Evolutionary conservation across 179 eudicot genomes (phyloP).

Genomic region (Vitellaria paradoxa): DNA sequence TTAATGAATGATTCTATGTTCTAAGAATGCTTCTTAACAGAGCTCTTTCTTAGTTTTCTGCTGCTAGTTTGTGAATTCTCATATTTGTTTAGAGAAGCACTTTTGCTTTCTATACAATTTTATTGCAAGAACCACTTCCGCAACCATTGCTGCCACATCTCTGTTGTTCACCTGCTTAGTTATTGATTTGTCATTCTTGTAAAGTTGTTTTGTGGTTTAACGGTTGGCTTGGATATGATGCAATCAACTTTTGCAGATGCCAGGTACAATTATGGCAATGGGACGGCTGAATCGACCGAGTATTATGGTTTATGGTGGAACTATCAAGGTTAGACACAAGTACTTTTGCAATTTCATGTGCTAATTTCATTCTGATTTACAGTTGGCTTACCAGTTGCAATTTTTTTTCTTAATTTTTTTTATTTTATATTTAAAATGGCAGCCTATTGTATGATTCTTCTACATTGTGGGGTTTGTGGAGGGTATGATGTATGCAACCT

Average conservation of each 20-base stretch:
- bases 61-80: not conserved
- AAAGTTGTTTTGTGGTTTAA: not conserved
- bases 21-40: too few species aligned
- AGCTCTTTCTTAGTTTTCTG: not conserved
- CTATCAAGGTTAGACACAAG: slow-evolving; percentile 62
- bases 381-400: too few species aligned
- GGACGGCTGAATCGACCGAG: slow-evolving; percentile 95
- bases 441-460: too few species aligned
- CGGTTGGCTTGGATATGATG: slow-evolving; percentile 2
- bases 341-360: not conserved
- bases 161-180: not conserved
- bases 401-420: too few species aligned
- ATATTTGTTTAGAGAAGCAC: not conserved
- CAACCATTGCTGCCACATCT: not conserved
- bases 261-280: slow-evolving; percentile 99
- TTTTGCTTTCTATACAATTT: not conserved
- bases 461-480: too few species aligned
- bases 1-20: too few species aligned
- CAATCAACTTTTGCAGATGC: slow-evolving; percentile 62
- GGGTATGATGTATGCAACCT: too few species aligned
- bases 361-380: not conserved
- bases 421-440: too few species aligned
- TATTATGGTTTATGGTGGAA: slow-evolving; percentile 95
- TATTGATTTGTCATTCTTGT: not conserved
- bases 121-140: not conserved